These are phyloP conservation scores for Lasiodiplodia citricola DNA, from an alignment of 2,329 filamentous ascomycete species.

Conservation along the genomic window DNA sequence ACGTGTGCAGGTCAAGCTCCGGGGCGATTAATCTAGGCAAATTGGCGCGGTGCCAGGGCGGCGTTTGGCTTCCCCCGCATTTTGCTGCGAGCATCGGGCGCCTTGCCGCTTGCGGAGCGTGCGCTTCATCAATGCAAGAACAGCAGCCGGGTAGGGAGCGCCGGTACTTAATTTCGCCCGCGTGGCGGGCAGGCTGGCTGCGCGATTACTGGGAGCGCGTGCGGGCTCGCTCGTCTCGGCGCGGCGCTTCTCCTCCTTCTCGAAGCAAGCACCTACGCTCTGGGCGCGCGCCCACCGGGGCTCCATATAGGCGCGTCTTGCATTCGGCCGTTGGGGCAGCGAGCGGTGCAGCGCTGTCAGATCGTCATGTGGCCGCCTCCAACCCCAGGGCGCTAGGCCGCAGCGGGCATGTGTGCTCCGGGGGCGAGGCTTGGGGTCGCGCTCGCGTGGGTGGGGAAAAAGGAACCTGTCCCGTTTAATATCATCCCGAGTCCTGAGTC, in stretches of 20 bases:
- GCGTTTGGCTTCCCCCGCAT: slow-evolving; percentile 15
- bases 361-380: slow-evolving; percentile 24
- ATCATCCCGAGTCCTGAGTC: slow-evolving; percentile 24
- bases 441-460: slow-evolving; percentile 24
- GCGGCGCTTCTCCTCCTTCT: background rate
- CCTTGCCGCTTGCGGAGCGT: slow-evolving; percentile 15
- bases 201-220: background rate
- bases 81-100: slow-evolving; percentile 18
- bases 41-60: slow-evolving; percentile 18
- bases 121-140: slow-evolving; percentile 10
- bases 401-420: slow-evolving; percentile 16
- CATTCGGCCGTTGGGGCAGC: background rate
- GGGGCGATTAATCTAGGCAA: slow-evolving; percentile 18
- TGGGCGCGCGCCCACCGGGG: background rate
- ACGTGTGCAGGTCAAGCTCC: background rate
- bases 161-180: slow-evolving; percentile 22
- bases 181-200: background rate
- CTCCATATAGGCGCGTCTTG: no score
- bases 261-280: background rate
- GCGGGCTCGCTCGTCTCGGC: slow-evolving; percentile 3
- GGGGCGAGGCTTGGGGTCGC: slow-evolving; percentile 21
- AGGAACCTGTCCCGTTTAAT: slow-evolving; percentile 22
- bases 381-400: slow-evolving; percentile 17
- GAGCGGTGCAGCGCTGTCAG: slow-evolving; percentile 17
- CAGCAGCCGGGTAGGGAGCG: slow-evolving; percentile 1